phyloP scores from a whole-genome alignment of 2,329 filamentous ascomycete genomes.

The Madurella mycetomatis region DNA sequence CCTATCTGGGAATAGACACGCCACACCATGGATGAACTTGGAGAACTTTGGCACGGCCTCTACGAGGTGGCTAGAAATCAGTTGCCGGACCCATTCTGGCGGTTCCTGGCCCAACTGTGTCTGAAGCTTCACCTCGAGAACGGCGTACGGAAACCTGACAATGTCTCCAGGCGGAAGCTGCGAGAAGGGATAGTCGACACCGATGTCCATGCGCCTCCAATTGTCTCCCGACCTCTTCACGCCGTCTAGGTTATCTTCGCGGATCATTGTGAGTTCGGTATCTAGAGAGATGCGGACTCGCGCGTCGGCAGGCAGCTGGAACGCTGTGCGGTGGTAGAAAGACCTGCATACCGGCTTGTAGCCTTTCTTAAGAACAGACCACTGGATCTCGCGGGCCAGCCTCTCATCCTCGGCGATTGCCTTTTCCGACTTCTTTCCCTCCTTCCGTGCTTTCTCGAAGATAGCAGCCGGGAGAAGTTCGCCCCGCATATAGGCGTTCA shows the following conservation, averaged over 20 bases:
- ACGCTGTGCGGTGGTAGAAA: constrained; percentile 97
- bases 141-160: constrained; percentile 89
- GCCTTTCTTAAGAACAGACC: constrained; percentile 80
- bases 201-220: constrained; percentile 96
- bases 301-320: constrained; percentile 93
- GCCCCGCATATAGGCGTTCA: constrained; percentile 84
- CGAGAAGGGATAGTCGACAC: constrained; percentile 89
- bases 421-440: constrained; percentile 89
- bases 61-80: constrained; percentile 89
- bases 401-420: constrained; percentile 89
- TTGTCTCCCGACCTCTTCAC: constrained; percentile 72
- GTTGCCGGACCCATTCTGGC: constrained; percentile 91
- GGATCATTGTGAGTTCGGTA: constrained; percentile 89
- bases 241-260: constrained; percentile 92
- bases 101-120: constrained; percentile 93
- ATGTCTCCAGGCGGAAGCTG: constrained; percentile 82
- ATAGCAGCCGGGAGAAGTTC: constrained; percentile 78
- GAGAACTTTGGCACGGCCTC: constrained; percentile 99
- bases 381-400: constrained; percentile 87
- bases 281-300: constrained; percentile 95
- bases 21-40: constrained; percentile 96
- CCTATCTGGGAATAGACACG: constrained; percentile 76
- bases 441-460: constrained; percentile 95
- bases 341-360: constrained; percentile 88
- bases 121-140: constrained; percentile 95